Conservation (phyloP, 2,329 filamentous ascomycete genomes). For the Phoma sp. region DNA sequence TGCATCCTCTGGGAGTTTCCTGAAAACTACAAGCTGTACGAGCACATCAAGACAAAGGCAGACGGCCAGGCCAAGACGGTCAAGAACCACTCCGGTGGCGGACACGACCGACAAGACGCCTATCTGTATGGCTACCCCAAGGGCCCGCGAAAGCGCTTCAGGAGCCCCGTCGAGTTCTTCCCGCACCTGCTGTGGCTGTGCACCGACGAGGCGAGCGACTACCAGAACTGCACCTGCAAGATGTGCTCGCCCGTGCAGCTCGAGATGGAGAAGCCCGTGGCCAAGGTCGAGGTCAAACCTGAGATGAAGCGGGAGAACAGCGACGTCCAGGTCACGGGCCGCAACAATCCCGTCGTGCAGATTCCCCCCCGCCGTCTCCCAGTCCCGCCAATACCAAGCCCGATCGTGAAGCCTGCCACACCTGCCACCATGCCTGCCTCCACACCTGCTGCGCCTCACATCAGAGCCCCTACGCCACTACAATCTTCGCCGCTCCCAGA, state of each 20-base stretch:
- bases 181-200: conserved; percentile 65
- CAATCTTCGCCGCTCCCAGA: conserved; percentile 50
- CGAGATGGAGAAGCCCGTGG: conserved; percentile 48
- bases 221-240: conserved; percentile 64
- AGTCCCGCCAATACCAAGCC: conserved; percentile 31
- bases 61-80: conserved; percentile 56
- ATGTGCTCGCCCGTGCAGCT: conserved; percentile 62
- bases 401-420: conserved; percentile 28
- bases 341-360: conserved; percentile 35
- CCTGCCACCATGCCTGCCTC: conserved; percentile 12
- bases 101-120: conserved; percentile 63
- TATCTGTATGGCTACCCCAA: conserved; percentile 67
- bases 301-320: conserved; percentile 28
- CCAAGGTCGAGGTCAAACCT: conserved; percentile 38
- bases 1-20: conserved; percentile 63
- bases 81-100: conserved; percentile 58
- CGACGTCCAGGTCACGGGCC: conserved; percentile 6
- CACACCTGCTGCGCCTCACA: conserved; percentile 22
- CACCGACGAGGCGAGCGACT: conserved; percentile 60
- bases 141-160: conserved; percentile 63
- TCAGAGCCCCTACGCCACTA: conserved; percentile 31
- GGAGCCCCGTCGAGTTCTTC: conserved; percentile 66
- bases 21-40: conserved; percentile 63
- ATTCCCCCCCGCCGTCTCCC: conserved; percentile 32
- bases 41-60: conserved; percentile 62